These are phyloP conservation scores for Pouteria glomerata DNA, from an alignment of 148 eudicot genomes.

Conservation along the genomic window DNA sequence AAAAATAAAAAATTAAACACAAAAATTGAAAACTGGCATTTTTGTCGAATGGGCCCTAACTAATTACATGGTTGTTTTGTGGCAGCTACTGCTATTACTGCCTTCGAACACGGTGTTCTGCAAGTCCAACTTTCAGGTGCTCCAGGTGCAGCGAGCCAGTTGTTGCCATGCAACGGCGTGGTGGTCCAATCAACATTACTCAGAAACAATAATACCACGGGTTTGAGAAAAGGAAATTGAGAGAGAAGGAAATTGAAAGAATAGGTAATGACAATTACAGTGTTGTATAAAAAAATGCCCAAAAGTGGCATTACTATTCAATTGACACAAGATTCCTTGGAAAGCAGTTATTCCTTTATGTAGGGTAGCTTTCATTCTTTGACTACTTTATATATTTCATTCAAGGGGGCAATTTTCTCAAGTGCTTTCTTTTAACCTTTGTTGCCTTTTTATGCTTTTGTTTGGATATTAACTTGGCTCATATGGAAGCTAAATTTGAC, in stretches of 20 bases:
- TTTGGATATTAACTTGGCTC: neutral
- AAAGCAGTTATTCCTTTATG: slow-evolving; percentile 9
- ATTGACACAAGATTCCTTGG: slow-evolving; percentile 17
- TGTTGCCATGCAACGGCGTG: slow-evolving; percentile 75
- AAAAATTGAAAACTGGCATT: no score
- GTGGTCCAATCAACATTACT: slow-evolving; percentile 21
- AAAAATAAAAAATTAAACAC: no score
- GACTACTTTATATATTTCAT: slow-evolving; percentile 20
- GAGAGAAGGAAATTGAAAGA: neutral
- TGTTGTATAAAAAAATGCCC: slow-evolving; percentile 23
- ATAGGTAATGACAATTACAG: neutral
- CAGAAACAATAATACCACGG: slow-evolving; percentile 17
- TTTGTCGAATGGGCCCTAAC: no score
- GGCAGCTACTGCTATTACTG: slow-evolving; percentile 96
- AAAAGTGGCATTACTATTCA: slow-evolving; percentile 24
- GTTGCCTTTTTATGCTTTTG: slow-evolving; percentile 6
- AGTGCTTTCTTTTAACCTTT: slow-evolving; percentile 6
- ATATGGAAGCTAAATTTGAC: slow-evolving; percentile 11
- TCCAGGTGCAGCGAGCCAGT: slow-evolving; percentile 74
- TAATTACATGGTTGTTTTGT: slow-evolving; percentile 7
- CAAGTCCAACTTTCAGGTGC: slow-evolving; percentile 68
- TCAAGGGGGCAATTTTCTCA: slow-evolving; percentile 6
- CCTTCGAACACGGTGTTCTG: slow-evolving; percentile 83
- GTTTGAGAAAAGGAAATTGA: slow-evolving; percentile 4
- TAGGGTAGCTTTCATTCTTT: slow-evolving; percentile 37